phyloP scores from a whole-genome alignment of 805 yeast genomes.

The Yamadazyma paraphyllophila region DNA sequence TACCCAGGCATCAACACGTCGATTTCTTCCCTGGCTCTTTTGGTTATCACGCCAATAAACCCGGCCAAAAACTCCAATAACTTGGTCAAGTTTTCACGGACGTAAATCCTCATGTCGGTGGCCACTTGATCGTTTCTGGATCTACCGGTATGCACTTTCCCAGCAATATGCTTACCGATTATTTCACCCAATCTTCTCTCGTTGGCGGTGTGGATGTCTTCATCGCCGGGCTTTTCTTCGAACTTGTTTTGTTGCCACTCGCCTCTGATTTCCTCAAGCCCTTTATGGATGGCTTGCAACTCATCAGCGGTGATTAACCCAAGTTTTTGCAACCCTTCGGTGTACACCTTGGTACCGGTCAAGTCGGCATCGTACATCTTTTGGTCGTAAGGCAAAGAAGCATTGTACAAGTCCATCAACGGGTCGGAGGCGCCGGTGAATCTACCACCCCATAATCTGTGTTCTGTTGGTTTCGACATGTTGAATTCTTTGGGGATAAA shows the following conservation, averaged over 20 bases:
- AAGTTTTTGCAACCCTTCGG: conserved; percentile 77
- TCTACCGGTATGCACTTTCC: conserved; percentile 99
- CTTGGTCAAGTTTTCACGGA: conserved; percentile 73
- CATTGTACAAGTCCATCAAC: conserved; percentile 94
- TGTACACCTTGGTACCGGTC: conserved; percentile 91
- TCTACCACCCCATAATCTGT: conserved; percentile 96
- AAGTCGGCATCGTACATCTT: conserved; percentile 93
- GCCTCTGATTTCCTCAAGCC: conserved; percentile 62
- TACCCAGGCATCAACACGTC: conserved; percentile 98
- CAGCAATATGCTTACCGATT: conserved; percentile 90
- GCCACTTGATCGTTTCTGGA: conserved; percentile 99
- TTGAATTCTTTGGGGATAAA: neutral
- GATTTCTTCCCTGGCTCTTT: conserved; percentile 82
- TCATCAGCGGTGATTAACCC: conserved; percentile 75
- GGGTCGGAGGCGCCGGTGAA: conserved; percentile 98
- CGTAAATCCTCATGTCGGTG: conserved; percentile 96
- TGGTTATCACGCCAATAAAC: conserved; percentile 65
- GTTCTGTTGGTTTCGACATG: conserved; percentile 53
- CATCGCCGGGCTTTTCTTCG: conserved; percentile 84
- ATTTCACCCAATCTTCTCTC: conserved; percentile 97
- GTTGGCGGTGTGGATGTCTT: conserved; percentile 97
- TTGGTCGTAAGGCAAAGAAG: conserved; percentile 93
- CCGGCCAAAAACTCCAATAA: conserved; percentile 53
- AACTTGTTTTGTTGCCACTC: conserved; percentile 81
- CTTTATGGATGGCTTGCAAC: conserved; percentile 76